Conservation (phyloP, 2,329 filamentous ascomycete genomes). For the Fusarium sp. region DNA sequence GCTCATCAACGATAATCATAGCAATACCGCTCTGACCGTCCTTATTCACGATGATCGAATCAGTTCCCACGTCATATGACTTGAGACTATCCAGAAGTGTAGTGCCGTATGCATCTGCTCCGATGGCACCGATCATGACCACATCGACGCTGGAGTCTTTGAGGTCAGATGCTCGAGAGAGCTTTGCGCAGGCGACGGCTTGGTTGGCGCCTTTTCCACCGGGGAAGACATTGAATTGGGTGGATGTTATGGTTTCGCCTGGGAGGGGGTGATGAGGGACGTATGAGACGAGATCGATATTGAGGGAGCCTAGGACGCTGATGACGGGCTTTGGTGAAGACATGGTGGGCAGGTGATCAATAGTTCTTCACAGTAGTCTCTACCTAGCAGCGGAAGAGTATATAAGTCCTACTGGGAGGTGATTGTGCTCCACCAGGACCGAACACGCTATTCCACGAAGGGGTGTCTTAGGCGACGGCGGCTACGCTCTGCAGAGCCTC, state of each 20-base stretch:
- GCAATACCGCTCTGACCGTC: conserved; percentile 69
- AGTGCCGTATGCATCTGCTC: conserved; percentile 73
- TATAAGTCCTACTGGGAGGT: conserved; percentile 1
- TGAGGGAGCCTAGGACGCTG: conserved; percentile 90
- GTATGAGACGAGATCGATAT: conserved; percentile 91
- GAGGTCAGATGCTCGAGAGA: conserved; percentile 68
- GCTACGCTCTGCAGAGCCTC: not conserved
- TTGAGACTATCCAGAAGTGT: conserved; percentile 68
- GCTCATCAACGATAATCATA: conserved; percentile 80
- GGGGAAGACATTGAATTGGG: conserved; percentile 80
- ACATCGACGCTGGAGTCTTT: conserved; percentile 58
- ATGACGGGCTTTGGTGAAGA: conserved; percentile 59
- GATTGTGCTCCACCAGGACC: not conserved
- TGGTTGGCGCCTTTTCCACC: conserved; percentile 98
- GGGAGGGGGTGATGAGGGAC: conserved; percentile 86
- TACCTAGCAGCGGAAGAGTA: not conserved
- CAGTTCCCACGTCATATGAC: conserved; percentile 71
- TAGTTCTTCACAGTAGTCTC: no score
- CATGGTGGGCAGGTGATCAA: not conserved
- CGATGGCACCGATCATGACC: conserved; percentile 81
- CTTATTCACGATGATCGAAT: conserved; percentile 59
- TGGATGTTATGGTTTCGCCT: conserved; percentile 88
- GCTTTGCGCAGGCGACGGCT: conserved; percentile 86
- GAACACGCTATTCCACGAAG: conserved; percentile 14
- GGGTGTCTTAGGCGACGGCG: conserved; percentile 22